Evolutionary conservation across 169 alveolate genomes (phyloP).

Genomic region (Plasmodium gonderi): DNA sequence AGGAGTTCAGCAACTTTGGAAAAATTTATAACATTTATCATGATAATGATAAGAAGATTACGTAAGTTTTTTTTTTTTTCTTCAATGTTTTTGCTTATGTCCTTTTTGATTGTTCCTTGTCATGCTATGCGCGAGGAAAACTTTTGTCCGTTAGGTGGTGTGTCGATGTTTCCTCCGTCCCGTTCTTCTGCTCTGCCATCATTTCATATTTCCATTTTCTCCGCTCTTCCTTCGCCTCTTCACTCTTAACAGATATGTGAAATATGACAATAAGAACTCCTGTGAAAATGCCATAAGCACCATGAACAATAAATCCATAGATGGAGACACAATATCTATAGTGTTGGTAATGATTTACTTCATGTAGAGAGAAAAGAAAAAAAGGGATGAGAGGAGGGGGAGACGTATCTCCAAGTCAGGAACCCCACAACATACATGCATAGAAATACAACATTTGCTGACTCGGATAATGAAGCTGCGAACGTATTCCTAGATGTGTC

Average conservation of each 20-base stretch:
- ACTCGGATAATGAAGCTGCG: too few relatives aligned
- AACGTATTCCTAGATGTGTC: too few relatives aligned
- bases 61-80: conserved; percentile 14
- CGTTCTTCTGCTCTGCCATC: not conserved
- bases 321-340: conserved; percentile 28
- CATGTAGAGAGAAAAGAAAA: not conserved
- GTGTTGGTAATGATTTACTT: conserved; percentile 3
- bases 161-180: not conserved
- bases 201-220: not conserved
- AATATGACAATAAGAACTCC: conserved; percentile 53
- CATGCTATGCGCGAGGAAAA: too few relatives aligned
- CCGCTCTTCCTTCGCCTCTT: not conserved
- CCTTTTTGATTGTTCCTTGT: not conserved
- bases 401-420: too few relatives aligned
- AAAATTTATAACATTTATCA: conserved; percentile 38
- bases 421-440: too few relatives aligned
- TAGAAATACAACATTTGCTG: too few relatives aligned
- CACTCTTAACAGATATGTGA: conserved; percentile 14
- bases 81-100: not conserved
- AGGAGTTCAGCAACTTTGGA: conserved; percentile 46
- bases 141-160: not conserved
- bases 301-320: conserved; percentile 27
- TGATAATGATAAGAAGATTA: conserved; percentile 45
- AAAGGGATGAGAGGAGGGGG: not conserved
- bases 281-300: conserved; percentile 58